Base-by-base conservation (phyloP, 2,329 filamentous ascomycete species). In the Colletotrichum sp. region DNA sequence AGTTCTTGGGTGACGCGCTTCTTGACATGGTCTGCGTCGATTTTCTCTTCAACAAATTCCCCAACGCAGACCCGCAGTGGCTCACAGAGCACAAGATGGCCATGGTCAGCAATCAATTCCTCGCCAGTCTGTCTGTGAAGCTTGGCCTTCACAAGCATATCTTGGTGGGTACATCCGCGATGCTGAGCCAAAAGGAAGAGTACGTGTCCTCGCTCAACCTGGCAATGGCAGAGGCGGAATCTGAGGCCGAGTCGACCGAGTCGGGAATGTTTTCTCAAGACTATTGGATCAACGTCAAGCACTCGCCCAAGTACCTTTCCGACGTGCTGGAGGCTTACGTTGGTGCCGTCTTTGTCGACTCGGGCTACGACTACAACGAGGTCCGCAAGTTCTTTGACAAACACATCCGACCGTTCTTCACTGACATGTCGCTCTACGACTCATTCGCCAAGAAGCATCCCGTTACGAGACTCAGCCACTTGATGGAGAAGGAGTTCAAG, bases 11-110 rank as follows among this genome's bases (percentile, higher is more conserved):
- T 0, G 97, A 99, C 82, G 92, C 96, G 0, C 88, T 99, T 3
- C 92, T 98, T 2, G 96, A 98, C 82, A 94, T 96, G 92, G 94
- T 90, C 13, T 95, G 94, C 80, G 93, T 99, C 71, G 94, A 96
- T 79, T 92, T 95, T 80, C 89, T 99, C 6, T 99, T 95, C 85
- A 90, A 92, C 79, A 89, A 88, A 5, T 95, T 94, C 79, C 95
- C 96, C 0, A 87, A 91, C 68, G 95, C 94, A 74, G 96, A 98
- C 81, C 96, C 97, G 0, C 96, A 99, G 83, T 99, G 96, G 96
- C 89, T 99, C 75, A 99, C 97, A 0, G 97, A 99, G 85, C 96
- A 99, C 89, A 99, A 99, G 86, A 98, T 98, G 93, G 95, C 96
- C n/a, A 98, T 99, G 95, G 96, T 97, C 0, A 97, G 95, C 69